Base-by-base conservation (phyloP, 306 rosid species). In the Fragaria iinumae region DNA sequence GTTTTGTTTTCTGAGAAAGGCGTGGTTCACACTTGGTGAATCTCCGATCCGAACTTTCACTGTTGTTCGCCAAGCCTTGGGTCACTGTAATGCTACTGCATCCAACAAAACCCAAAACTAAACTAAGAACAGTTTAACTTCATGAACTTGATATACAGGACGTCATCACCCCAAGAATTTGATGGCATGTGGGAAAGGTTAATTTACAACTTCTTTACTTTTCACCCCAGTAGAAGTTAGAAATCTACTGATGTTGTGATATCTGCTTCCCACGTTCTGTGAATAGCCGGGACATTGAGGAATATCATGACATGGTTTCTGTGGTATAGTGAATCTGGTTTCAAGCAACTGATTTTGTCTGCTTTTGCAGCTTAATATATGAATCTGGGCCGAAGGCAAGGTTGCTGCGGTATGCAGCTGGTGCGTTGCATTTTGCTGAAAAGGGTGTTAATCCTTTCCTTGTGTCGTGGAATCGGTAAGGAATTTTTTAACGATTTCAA, bases 171-270 rank as follows among this genome's bases (percentile, higher is more conserved):
- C 32, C 32, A 29, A 29, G 98, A 92, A 83, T 94, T 94, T 77
- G 96, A 92, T 84, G 97, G 98, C 87, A 83, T 94, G 82, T 94
- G 98, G 96, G 98, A 94, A 92, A 94, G 97, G 98, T 92, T 74
- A 67, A 80, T 64, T 72, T 74, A 79, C 79, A 71, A 63, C 80
- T 73, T 23, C 17, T 43, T 23, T 59, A 59, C 11, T 10, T 77
- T 62, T 74, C 71, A 67, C 66, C 41, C 63, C 50, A 38, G 76
- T 75, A 52, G 72, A 67, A 77, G 76, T 38, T 80, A 43, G 47
- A 69, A 71, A 48, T 67, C 69, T 47, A 71, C 74, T 56, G 69
- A 69, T 18, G 66, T 59, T 74, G 50, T 20, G 25, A 53, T 10
- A 7, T 53, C 9, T 53, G 60, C n/a, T 7, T 20, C 57, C 25